These are phyloP conservation scores for Colletotrichum higginsianum DNA, from an alignment of 2,329 filamentous ascomycete species.

Conservation along the genomic window DNA sequence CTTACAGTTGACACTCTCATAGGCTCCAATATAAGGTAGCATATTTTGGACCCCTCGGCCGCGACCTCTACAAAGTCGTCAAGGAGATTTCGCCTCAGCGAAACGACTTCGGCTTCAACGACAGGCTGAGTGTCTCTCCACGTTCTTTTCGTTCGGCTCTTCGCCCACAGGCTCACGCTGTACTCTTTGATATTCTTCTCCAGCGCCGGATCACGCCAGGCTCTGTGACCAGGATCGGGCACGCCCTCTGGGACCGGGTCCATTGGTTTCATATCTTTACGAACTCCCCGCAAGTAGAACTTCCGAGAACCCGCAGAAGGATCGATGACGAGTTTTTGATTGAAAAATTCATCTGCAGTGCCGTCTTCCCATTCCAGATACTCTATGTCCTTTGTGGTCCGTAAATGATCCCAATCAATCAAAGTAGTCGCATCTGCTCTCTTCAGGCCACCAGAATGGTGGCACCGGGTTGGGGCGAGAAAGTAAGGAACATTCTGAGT, in stretches of 20 bases:
- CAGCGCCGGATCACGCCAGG: conserved; percentile 51
- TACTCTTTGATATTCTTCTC: conserved; percentile 83
- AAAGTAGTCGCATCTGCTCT: conserved; percentile 11
- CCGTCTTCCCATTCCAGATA: conserved; percentile 58
- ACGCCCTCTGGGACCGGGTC: conserved; percentile 75
- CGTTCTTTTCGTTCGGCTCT: conserved; percentile 63
- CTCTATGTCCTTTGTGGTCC: conserved; percentile 53
- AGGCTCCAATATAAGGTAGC: conserved; percentile 83
- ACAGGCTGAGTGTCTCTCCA: conserved; percentile 85
- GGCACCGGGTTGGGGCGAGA: conserved; percentile 71
- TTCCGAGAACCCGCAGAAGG: conserved; percentile 75
- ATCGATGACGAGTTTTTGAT: conserved; percentile 69
- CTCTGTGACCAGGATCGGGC: conserved; percentile 61
- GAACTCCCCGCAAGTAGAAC: conserved; percentile 68
- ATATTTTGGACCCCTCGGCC: conserved; percentile 59
- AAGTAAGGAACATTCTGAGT: conserved; percentile 83
- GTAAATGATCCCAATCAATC: conserved; percentile 76
- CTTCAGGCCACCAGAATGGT: conserved; percentile 47
- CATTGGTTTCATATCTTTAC: conserved; percentile 71
- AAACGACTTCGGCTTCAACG: conserved; percentile 79
- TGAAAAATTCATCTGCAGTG: conserved; percentile 64
- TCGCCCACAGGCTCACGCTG: conserved; percentile 81
- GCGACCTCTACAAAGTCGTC: conserved; percentile 74
- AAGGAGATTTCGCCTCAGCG: conserved; percentile 86
- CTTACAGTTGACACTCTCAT: conserved; percentile 82